These are phyloP conservation scores for Dryadomyces quercus-mongolicae DNA, from an alignment of 2,329 filamentous ascomycete species.

Conservation along the genomic window DNA sequence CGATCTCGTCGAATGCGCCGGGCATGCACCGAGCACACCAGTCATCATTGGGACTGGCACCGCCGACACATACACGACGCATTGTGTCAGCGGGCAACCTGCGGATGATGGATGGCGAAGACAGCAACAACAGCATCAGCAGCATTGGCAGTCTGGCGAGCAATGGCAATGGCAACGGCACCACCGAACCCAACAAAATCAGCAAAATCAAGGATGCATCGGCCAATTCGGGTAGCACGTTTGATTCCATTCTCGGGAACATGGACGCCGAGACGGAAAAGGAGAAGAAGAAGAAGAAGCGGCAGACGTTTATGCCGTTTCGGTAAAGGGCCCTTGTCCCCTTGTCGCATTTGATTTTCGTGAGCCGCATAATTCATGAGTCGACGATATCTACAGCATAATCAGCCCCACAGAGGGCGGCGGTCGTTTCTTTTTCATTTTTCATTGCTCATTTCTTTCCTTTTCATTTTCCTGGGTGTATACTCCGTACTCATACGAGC, in stretches of 20 bases:
- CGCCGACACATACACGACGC: constrained; percentile 6
- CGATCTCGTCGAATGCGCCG: too few relatives aligned
- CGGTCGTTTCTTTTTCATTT: background rate
- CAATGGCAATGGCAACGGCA: background rate
- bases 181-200: background rate
- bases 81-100: constrained; percentile 15
- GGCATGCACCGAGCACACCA: constrained; percentile 3
- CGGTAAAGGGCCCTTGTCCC: background rate
- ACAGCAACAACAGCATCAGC: background rate
- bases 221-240: constrained; percentile 13
- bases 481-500: too few relatives aligned
- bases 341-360: background rate
- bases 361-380: background rate
- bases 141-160: background rate
- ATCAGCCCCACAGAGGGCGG: background rate
- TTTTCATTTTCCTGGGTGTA: background rate
- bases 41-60: constrained; percentile 1
- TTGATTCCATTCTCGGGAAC: constrained; percentile 24
- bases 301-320: constrained; percentile 14
- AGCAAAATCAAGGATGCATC: background rate
- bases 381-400: background rate
- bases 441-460: background rate
- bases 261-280: constrained; percentile 16
- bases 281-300: constrained; percentile 18
- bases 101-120: constrained; percentile 5